Evolutionary conservation across 345 rosid genomes (phyloP).

Genomic region (Eucalyptus albens): DNA sequence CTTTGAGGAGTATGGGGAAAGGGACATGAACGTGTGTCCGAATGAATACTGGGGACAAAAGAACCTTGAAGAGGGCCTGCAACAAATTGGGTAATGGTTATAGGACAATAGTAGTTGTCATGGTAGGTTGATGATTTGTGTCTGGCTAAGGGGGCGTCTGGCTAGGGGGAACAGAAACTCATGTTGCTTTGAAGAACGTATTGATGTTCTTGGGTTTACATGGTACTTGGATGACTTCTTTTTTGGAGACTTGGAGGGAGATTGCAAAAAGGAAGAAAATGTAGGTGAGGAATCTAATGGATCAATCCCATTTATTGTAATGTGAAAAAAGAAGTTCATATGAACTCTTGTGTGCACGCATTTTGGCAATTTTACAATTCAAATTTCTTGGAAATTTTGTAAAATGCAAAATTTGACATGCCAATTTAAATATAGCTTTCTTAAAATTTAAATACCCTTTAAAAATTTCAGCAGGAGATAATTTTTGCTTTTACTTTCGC

Average conservation of each 20-base stretch:
- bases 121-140: too few species aligned
- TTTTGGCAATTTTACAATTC: neutral
- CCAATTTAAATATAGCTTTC: neutral
- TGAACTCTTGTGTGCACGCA: neutral
- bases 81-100: neutral
- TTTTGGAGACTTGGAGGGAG: neutral
- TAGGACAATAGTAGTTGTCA: neutral
- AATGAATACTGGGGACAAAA: neutral
- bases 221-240: neutral
- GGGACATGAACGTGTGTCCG: neutral
- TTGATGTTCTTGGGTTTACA: neutral
- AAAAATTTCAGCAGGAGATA: neutral
- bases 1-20: neutral
- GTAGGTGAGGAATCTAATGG: neutral
- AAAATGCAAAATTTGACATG: neutral
- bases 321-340: too few species aligned
- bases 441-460: neutral
- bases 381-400: neutral
- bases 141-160: neutral
- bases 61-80: neutral
- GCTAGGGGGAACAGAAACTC: neutral
- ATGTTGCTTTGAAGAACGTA: neutral
- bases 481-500: neutral
- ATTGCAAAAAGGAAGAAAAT: neutral
- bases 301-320: too few species aligned